phyloP scores from a whole-genome alignment of 2,329 filamentous ascomycete genomes.

The Penicillium sp. region DNA sequence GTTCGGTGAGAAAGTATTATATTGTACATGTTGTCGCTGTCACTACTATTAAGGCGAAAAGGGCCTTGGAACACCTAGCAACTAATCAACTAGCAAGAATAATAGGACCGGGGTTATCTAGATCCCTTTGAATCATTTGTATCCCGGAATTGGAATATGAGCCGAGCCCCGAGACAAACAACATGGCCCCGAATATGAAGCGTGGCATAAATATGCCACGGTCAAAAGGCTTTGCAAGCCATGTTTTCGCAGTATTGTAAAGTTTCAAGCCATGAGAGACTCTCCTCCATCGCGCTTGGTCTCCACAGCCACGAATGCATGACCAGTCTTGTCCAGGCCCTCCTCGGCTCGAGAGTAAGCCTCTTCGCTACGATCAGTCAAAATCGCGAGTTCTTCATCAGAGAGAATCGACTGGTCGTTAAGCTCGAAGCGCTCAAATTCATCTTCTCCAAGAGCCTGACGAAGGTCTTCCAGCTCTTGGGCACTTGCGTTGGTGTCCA shows the following conservation, averaged over 20 bases:
- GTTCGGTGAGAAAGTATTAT: neutral
- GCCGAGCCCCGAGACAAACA: no score
- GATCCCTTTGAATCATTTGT: no score
- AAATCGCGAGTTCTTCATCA: slow-evolving; percentile 73
- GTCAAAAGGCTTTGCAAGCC: no score
- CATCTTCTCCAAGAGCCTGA: slow-evolving; percentile 71
- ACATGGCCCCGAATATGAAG: no score
- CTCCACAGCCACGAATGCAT: slow-evolving; percentile 75
- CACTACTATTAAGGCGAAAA: no score
- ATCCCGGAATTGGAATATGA: no score
- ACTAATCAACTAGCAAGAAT: no score
- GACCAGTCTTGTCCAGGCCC: slow-evolving; percentile 65
- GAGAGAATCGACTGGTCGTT: slow-evolving; percentile 66
- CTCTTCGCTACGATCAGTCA: slow-evolving; percentile 75
- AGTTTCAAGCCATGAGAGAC: slow-evolving; percentile 35
- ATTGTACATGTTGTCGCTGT: neutral
- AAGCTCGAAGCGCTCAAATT: slow-evolving; percentile 68
- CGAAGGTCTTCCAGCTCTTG: slow-evolving; percentile 65
- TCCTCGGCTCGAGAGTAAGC: slow-evolving; percentile 75
- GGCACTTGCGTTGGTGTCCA: slow-evolving; percentile 57
- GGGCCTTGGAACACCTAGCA: no score
- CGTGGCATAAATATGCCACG: no score
- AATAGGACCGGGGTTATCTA: no score
- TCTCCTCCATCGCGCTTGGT: slow-evolving; percentile 62
- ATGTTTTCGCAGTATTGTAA: no score